Evolutionary conservation across 257 asterid species (phyloP).

Genomic region (Penstemon barbatus): DNA sequence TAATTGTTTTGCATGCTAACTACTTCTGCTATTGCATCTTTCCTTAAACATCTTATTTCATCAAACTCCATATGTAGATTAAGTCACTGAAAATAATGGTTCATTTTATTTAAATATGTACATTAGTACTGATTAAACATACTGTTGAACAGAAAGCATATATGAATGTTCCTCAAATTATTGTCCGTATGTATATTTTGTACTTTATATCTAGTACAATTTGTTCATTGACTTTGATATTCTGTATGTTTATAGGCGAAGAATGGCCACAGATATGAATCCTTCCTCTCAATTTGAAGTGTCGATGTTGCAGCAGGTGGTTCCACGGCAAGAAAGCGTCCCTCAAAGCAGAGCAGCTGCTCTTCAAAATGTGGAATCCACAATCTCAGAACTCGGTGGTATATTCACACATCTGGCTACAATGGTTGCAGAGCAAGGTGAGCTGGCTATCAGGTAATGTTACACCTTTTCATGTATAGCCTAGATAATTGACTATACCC

Average conservation of each 20-base stretch:
- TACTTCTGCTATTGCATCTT: conserved; percentile 11
- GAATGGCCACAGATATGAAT: conserved; percentile 52
- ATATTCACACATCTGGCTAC: conserved; percentile 89
- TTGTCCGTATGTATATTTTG: neutral
- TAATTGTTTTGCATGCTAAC: neutral
- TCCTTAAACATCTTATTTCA: conserved; percentile 7
- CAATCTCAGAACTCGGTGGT: conserved; percentile 77
- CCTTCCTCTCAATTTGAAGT: conserved; percentile 58
- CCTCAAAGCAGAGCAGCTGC: conserved; percentile 66
- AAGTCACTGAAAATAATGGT: conserved; percentile 14
- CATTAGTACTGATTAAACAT: neutral
- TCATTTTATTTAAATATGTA: neutral
- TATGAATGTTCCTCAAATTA: neutral
- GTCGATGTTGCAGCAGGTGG: conserved; percentile 73
- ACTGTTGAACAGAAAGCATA: neutral
- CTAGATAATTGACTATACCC: neutral
- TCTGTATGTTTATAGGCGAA: conserved; percentile 46
- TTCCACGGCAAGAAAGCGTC: conserved; percentile 70
- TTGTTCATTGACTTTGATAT: conserved; percentile 15
- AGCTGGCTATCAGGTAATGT: conserved; percentile 72
- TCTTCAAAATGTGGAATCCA: conserved; percentile 88
- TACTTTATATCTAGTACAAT: conserved; percentile 6
- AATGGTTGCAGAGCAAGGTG: conserved; percentile 92
- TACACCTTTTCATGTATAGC: conserved; percentile 7
- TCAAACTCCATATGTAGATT: conserved; percentile 15